Conservation (phyloP, 2,329 filamentous ascomycete genomes). For the Alternaria tenuissima region DNA sequence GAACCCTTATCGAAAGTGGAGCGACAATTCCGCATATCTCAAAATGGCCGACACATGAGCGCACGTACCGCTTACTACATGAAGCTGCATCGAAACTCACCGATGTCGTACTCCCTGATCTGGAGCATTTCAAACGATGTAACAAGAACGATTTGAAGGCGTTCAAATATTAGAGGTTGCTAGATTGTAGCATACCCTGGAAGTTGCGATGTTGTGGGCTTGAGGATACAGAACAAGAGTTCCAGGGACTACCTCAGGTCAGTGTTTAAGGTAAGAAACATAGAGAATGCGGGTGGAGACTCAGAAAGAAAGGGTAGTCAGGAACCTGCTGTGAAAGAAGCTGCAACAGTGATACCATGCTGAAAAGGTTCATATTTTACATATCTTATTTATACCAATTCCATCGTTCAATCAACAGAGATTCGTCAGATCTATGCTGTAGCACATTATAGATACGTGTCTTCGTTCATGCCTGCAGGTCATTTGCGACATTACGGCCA, state of each 20-base stretch:
- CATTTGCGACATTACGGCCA: too few relatives aligned
- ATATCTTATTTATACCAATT: too few relatives aligned
- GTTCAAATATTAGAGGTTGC: background rate
- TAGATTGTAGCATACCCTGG: background rate
- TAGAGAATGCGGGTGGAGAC: background rate
- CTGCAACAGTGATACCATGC: too few relatives aligned
- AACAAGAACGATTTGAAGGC: background rate
- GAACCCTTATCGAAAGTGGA: background rate
- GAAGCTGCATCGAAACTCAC: background rate
- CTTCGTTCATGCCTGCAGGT: too few relatives aligned
- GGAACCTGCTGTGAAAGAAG: too few relatives aligned
- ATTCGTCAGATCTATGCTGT: too few relatives aligned
- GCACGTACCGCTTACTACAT: background rate
- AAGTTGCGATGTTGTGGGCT: background rate
- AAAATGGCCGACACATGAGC: background rate
- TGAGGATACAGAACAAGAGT: background rate
- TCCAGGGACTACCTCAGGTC: background rate
- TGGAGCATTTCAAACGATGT: background rate
- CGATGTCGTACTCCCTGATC: background rate
- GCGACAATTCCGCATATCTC: background rate
- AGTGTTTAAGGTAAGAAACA: background rate
- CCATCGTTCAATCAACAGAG: too few relatives aligned
- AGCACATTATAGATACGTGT: too few relatives aligned
- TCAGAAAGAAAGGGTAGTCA: too few relatives aligned
- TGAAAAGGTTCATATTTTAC: too few relatives aligned